Conservation (phyloP, 202 grass and related monocot species). For the Schoenoplectus triqueter region DNA sequence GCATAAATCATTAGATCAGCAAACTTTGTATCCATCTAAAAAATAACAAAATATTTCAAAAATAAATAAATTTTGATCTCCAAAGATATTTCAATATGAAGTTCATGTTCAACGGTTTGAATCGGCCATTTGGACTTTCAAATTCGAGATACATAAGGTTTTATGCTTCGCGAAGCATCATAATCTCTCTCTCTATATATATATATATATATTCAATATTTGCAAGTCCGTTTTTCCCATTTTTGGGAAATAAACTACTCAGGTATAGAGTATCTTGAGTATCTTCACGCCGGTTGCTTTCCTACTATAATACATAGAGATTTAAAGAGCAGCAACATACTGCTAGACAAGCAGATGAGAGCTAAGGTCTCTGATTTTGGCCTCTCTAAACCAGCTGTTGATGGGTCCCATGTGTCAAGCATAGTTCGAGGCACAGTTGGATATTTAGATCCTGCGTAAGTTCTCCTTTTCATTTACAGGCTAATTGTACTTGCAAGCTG, state of each 20-base stretch:
- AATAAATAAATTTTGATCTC: no score
- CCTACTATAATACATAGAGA: constrained; percentile 98
- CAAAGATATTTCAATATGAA: no score
- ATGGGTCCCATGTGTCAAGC: constrained; percentile 94
- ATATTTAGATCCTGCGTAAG: constrained; percentile 98
- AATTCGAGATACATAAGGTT: no score
- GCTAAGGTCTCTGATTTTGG: constrained; percentile 97
- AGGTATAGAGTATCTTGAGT: constrained; percentile 99
- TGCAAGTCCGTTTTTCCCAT: constrained; percentile 13
- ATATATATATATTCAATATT: background rate
- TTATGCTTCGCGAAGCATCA: no score
- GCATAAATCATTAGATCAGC: no score
- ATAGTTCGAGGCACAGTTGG: constrained; percentile 94
- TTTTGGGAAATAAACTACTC: constrained; percentile 35
- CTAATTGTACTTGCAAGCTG: background rate
- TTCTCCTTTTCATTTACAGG: background rate
- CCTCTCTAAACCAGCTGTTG: constrained; percentile 82
- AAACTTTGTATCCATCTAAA: no score
- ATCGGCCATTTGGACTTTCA: no score
- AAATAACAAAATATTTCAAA: no score
- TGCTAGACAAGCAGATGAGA: constrained; percentile 85
- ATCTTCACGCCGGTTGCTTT: constrained; percentile 92
- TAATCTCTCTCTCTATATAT: no score
- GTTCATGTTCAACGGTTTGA: no score
- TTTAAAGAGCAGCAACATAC: constrained; percentile 98